phyloP scores from a whole-genome alignment of 1,139 yeast genomes.

The Sporopachydermia cereana region DNA sequence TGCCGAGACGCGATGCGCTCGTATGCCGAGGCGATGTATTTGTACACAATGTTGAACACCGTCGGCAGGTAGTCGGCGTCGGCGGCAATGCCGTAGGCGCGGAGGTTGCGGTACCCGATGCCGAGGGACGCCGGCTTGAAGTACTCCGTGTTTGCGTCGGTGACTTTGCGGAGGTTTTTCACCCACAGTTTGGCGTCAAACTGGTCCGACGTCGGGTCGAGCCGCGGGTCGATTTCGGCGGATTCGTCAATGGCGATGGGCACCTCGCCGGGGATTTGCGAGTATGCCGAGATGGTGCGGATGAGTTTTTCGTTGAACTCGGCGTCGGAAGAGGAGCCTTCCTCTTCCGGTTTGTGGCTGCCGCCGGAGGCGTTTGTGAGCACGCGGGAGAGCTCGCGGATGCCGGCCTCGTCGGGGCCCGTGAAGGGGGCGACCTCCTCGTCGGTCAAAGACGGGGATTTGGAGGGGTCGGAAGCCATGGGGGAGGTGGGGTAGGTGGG shows the following conservation, averaged over 20 bases:
- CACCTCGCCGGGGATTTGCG: neutral
- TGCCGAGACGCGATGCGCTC: conserved; percentile 7
- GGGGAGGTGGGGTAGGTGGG: too few species aligned
- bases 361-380: neutral
- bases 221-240: conserved; percentile 27
- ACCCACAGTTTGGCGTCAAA: conserved; percentile 66
- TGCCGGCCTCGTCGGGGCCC: neutral
- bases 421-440: neutral
- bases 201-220: conserved; percentile 43
- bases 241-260: neutral
- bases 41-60: conserved; percentile 36
- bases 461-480: too few species aligned
- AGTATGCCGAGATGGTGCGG: neutral
- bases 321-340: neutral
- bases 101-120: conserved; percentile 51
- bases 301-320: neutral
- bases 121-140: conserved; percentile 58
- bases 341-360: conserved; percentile 3
- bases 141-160: conserved; percentile 47
- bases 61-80: conserved; percentile 77
- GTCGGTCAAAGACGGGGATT: neutral
- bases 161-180: conserved; percentile 47
- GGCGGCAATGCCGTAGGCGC: conserved; percentile 66
- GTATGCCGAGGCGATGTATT: conserved; percentile 10
- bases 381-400: neutral